Evolutionary conservation across 2,329 filamentous ascomycete species (phyloP).

Genomic region (Hawksworthiomyces lignivorus): DNA sequence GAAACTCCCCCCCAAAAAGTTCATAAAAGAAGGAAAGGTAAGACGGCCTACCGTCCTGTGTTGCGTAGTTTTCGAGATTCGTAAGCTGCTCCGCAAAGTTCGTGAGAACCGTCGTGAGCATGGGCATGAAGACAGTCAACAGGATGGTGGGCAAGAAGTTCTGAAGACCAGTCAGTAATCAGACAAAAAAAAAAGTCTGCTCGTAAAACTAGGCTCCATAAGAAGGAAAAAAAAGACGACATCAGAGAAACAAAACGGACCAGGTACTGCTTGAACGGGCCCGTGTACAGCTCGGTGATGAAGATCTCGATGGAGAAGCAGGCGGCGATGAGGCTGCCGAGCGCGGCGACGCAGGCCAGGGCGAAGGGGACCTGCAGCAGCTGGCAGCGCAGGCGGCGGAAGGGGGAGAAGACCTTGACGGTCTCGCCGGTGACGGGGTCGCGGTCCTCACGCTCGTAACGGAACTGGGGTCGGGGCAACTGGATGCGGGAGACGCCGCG

Average conservation of each 20-base stretch:
- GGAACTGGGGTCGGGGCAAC: slow-evolving; percentile 62
- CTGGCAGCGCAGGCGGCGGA: slow-evolving; percentile 69
- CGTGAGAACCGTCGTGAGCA: slow-evolving; percentile 68
- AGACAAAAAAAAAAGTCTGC: no score
- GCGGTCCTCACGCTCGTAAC: slow-evolving; percentile 65
- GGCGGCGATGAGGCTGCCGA: slow-evolving; percentile 75
- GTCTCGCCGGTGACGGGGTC: slow-evolving; percentile 79
- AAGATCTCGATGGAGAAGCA: slow-evolving; percentile 95
- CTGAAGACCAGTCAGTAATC: slow-evolving; percentile 32
- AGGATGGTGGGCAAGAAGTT: slow-evolving; percentile 83
- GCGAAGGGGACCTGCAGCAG: slow-evolving; percentile 80
- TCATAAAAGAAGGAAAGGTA: no score
- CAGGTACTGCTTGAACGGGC: slow-evolving; percentile 77
- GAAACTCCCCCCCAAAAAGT: no score
- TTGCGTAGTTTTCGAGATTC: slow-evolving; percentile 86
- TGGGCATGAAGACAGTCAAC: slow-evolving; percentile 72
- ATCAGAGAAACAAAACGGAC: slow-evolving; percentile 38
- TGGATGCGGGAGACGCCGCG: slow-evolving; percentile 61
- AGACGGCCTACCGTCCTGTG: slow-evolving; percentile 51
- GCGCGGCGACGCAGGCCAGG: slow-evolving; percentile 58
- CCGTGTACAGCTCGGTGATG: slow-evolving; percentile 86
- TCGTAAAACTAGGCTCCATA: no score
- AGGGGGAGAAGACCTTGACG: slow-evolving; percentile 65
- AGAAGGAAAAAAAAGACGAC: background rate
- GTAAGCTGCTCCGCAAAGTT: slow-evolving; percentile 69